Base-by-base conservation (phyloP, 2,329 filamentous ascomycete genomes). In the Macrophomina phaseolina region DNA sequence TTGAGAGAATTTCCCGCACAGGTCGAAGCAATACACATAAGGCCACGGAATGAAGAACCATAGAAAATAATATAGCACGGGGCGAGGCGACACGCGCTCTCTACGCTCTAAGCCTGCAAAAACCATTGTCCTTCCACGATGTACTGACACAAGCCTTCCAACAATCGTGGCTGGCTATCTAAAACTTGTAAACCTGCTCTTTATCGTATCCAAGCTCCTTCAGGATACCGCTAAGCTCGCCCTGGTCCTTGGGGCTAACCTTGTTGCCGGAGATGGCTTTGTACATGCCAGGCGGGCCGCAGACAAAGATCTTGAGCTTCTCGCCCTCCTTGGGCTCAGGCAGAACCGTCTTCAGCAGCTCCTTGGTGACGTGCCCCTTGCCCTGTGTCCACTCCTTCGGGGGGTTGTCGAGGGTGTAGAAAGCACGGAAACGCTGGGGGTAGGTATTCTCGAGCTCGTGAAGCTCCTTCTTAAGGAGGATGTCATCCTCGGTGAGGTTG, bases 111-210 rank as follows among this genome's bases (percentile, higher is more conserved):
- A 18, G n/a, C 23, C 45, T 30, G 30, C 28, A 23, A 32, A 42
- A 42, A 42, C 40, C 18, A n/a, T 53, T 34, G 48, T 45, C 46
- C 36, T 23, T 36, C 32, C 58, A 28, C 18, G 42, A 23, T n/a
- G 7, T 32, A 32, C 16, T 49, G 32, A 18, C n/a, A n/a, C 34
- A 14, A 6, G 30, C n/a, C 5, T 5, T 11, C 34, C n/a, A 52
- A 40, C 14, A 30, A 12, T 38, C 1, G 14, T 48, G 45, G 53
- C 53, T 42, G 16, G 14, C n/a, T 34, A 18, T 58, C 60, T 89
- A 97, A 76, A 97, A 97, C 87, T 98, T 98, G 85, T 92, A 97
- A 42, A 98, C 94, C 84, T 98, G 95, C 68, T 98, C 92, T 84
- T 92, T 89, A 71, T 76, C 84, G 81, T 93, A 93, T 49, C 93